These are phyloP conservation scores for Penicillium argentinense DNA, from an alignment of 495 filamentous ascomycete genomes.

Conservation along the genomic window DNA sequence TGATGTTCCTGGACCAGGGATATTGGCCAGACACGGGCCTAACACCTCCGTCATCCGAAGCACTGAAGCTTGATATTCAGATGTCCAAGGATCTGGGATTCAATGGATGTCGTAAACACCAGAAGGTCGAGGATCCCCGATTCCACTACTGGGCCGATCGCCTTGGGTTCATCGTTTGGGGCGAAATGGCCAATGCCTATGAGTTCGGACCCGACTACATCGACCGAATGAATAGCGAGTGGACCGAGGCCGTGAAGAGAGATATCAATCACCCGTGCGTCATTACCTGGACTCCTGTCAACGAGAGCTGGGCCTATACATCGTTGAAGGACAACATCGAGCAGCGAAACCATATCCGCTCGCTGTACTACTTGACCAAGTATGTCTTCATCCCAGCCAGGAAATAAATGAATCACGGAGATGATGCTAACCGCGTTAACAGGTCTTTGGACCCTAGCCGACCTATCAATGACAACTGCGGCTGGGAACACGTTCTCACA, in stretches of 20 bases:
- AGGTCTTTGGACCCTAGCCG: constrained; percentile 56
- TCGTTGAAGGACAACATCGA: constrained; percentile 48
- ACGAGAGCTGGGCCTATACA: constrained; percentile 62
- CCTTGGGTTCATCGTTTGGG: constrained; percentile 42
- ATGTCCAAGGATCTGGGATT: constrained; percentile 31
- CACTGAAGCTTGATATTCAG: constrained; percentile 34
- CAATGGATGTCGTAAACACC: constrained; percentile 43
- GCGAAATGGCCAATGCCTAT: constrained; percentile 45
- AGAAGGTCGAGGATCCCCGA: constrained; percentile 40
- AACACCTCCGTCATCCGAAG: constrained; percentile 37
- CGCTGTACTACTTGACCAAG: constrained; percentile 60
- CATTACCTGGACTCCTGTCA: constrained; percentile 63
- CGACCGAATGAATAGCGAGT: constrained; percentile 55
- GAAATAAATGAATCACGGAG: neutral
- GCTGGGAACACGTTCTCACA: constrained; percentile 60
- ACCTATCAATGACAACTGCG: constrained; percentile 64
- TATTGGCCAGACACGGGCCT: constrained; percentile 41
- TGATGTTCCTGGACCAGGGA: constrained; percentile 38
- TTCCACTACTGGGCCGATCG: constrained; percentile 44
- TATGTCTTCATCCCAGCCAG: constrained; percentile 20
- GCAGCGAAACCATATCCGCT: constrained; percentile 58
- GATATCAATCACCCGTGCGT: constrained; percentile 61
- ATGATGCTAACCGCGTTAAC: neutral
- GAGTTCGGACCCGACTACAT: constrained; percentile 52
- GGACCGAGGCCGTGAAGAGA: constrained; percentile 54